Conservation (phyloP, 2,329 filamentous ascomycete genomes). For the Colletotrichum sp. region DNA sequence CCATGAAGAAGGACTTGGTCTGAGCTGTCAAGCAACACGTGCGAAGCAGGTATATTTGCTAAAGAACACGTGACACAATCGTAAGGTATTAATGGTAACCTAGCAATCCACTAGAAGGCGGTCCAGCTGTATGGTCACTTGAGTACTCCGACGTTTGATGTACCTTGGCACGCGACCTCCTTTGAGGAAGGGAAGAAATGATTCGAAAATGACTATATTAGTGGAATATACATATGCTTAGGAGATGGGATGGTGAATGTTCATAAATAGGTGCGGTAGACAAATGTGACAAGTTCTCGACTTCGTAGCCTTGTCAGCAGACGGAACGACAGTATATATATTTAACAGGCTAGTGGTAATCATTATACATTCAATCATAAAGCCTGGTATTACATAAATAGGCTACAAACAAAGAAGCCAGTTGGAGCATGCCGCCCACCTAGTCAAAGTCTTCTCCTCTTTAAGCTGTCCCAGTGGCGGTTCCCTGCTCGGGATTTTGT, state of each 20-base stretch:
- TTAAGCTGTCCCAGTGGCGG: background rate
- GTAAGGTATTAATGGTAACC: background rate
- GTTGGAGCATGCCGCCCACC: background rate
- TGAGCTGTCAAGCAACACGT: background rate
- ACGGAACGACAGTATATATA: background rate
- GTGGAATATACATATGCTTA: background rate
- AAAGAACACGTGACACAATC: background rate
- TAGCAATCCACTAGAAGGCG: background rate
- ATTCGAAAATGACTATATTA: background rate
- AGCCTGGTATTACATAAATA: accelerated
- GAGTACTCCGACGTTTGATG: background rate
- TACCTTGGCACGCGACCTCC: background rate
- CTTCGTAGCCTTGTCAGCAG: background rate
- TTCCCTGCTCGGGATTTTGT: background rate
- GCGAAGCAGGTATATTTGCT: background rate
- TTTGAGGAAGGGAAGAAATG: background rate
- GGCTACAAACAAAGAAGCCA: background rate
- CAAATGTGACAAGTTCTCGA: background rate
- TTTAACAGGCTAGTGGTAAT: background rate
- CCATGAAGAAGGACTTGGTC: background rate
- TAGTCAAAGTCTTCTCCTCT: background rate
- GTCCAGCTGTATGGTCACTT: background rate
- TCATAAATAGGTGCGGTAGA: background rate
- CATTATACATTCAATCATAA: background rate
- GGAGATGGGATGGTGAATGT: background rate